Percentiles rank a stretch among this genome's conserved stretches.
Conservation (phyloP, 2,329 filamentous ascomycete species). For the Fusarium sp. region DNA sequence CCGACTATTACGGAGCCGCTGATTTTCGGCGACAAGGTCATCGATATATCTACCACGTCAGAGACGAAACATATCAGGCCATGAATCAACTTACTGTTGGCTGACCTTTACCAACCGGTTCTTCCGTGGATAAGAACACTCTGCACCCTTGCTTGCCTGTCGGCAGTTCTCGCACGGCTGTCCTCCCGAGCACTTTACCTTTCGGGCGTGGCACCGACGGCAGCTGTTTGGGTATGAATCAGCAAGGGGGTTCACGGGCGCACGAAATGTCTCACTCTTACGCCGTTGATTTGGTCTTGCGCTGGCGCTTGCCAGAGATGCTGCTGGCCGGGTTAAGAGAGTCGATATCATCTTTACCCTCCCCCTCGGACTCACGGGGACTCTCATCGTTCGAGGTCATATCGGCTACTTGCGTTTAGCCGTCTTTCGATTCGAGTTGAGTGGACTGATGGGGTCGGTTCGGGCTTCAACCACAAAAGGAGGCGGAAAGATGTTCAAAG, state of each 20-base stretch:
- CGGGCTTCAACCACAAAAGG: background rate
- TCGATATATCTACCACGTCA: constrained; percentile 47
- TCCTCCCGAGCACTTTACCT: constrained; percentile 51
- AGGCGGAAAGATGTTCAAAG: background rate
- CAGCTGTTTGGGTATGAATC: constrained; percentile 35
- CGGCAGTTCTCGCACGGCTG: constrained; percentile 50
- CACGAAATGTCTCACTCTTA: constrained; percentile 9
- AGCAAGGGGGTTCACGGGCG: background rate
- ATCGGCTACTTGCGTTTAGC: constrained; percentile 10
- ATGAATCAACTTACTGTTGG: constrained; percentile 40
- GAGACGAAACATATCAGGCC: background rate
- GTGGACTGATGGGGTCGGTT: constrained; percentile 1
- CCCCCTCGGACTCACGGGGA: constrained; percentile 31
- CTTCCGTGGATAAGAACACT: constrained; percentile 50
- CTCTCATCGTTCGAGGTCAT: constrained; percentile 30
- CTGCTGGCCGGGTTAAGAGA: constrained; percentile 23
- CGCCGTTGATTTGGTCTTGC: constrained; percentile 44
- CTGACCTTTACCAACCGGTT: constrained; percentile 49
- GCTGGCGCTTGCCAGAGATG: constrained; percentile 21
- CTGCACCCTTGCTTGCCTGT: constrained; percentile 45
- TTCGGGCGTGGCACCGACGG: constrained; percentile 49
- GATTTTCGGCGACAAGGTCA: constrained; percentile 50
- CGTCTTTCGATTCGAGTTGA: background rate
- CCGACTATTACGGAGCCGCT: constrained; percentile 40
- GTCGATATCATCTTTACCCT: constrained; percentile 30